Conservation (phyloP, 345 rosid species). For the Acer saccharum region DNA sequence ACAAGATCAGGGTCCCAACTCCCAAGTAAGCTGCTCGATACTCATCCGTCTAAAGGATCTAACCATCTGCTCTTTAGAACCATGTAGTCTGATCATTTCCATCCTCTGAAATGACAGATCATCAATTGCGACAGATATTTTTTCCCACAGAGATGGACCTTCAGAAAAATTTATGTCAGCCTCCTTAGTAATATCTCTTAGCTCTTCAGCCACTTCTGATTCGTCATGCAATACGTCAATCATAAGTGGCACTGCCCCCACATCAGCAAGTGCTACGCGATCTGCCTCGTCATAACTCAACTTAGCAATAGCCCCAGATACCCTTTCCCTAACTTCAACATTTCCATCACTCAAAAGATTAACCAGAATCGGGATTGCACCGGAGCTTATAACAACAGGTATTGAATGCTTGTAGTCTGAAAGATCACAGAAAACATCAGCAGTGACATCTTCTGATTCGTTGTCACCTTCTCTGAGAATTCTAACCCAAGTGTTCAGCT, state of each 20-base stretch:
- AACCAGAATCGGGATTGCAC: conserved; percentile 55
- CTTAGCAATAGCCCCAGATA: conserved; percentile 42
- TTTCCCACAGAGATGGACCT: no score
- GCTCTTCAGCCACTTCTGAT: no score
- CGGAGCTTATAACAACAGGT: conserved; percentile 52
- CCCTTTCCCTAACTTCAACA: conserved; percentile 48
- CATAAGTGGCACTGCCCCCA: conserved; percentile 40
- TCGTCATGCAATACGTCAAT: no score
- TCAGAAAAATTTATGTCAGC: no score
- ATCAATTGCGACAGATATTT: no score
- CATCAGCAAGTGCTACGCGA: conserved; percentile 46
- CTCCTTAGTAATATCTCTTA: no score
- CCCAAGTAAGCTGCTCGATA: conserved; percentile 36
- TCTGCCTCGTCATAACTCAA: conserved; percentile 48
- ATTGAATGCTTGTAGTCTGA: conserved; percentile 54
- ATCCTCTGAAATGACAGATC: no score
- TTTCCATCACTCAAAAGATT: conserved; percentile 45
- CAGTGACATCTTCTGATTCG: conserved; percentile 51
- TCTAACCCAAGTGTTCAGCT: conserved; percentile 51
- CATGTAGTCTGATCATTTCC: no score
- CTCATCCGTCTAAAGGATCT: no score
- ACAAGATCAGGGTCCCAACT: conserved; percentile 33
- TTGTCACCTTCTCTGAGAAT: conserved; percentile 57
- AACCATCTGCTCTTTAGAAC: no score
- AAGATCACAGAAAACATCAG: conserved; percentile 65